Percentiles rank a stretch among this genome's conserved stretches.
Evolutionary conservation across 2,329 filamentous ascomycete genomes (phyloP).

Genomic region (Nemania sp.): DNA sequence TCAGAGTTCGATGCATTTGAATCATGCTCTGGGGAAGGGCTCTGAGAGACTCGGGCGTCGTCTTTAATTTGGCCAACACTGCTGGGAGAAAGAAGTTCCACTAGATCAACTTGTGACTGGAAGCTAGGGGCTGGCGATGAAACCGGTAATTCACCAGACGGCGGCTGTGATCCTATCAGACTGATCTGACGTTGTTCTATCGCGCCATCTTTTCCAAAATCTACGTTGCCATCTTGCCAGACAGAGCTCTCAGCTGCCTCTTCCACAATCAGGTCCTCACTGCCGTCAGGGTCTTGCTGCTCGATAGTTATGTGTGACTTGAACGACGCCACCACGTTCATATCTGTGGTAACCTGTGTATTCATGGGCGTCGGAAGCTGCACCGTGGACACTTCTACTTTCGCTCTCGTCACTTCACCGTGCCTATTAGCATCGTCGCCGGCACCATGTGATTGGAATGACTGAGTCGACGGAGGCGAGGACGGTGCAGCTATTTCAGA

Average conservation of each 20-base stretch:
- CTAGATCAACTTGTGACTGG: constrained; percentile 27
- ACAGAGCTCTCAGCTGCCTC: not conserved
- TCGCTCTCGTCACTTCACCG: no score
- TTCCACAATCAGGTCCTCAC: not conserved
- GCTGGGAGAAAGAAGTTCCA: constrained; percentile 20
- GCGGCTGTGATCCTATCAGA: no score
- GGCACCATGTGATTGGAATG: constrained; percentile 23
- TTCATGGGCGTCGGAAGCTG: constrained; percentile 34
- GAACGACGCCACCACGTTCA: constrained; percentile 22
- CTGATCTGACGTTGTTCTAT: not conserved
- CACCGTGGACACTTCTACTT: constrained; percentile 6
- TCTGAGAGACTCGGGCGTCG: not conserved
- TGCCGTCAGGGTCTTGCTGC: not conserved
- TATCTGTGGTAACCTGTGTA: constrained; percentile 27
- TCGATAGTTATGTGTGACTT: constrained; percentile 13
- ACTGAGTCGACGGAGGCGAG: constrained; percentile 34
- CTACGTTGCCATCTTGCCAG: not conserved
- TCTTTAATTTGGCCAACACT: constrained; percentile 11
- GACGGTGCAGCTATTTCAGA: constrained; percentile 35
- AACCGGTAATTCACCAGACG: no score
- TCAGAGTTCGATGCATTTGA: constrained; percentile 12
- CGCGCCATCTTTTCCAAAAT: not conserved
- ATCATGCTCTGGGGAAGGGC: not conserved
- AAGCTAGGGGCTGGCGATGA: constrained; percentile 29
- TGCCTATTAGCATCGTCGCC: no score